Conservation (phyloP, 805 yeast genomes). For the Candida pseudofarinosa region DNA sequence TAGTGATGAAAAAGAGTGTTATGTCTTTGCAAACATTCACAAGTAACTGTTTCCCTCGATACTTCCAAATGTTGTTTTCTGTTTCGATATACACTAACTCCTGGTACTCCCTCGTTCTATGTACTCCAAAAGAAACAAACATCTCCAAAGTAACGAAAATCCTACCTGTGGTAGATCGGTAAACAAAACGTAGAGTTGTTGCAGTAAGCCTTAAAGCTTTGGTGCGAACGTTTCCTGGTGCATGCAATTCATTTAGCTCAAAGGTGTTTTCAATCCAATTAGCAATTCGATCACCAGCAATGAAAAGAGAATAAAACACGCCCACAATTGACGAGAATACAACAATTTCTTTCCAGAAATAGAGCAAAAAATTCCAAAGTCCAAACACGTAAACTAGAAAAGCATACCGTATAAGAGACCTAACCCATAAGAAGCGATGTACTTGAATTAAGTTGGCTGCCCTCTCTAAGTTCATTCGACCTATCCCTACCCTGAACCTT, state of each 20-base stretch:
- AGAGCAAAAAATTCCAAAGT: conserved; percentile 2
- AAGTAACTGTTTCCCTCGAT: conserved; percentile 6
- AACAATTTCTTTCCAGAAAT: conserved; percentile 5
- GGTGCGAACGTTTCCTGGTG: background rate
- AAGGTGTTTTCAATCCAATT: conserved; percentile 8
- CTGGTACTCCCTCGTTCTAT: conserved; percentile 22
- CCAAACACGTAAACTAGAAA: conserved; percentile 10
- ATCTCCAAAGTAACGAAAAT: conserved; percentile 8
- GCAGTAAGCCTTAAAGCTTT: background rate
- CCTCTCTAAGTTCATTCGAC: background rate
- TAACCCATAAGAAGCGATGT: background rate
- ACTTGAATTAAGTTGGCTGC: conserved; percentile 1
- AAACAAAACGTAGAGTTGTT: conserved; percentile 13
- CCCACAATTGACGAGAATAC: background rate
- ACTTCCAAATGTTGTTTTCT: conserved; percentile 3
- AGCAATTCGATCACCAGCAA: conserved; percentile 10
- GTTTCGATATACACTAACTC: conserved; percentile 8
- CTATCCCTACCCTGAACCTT: background rate
- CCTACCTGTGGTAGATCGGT: conserved; percentile 20
- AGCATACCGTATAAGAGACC: conserved; percentile 3
- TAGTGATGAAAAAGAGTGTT: conserved; percentile 12
- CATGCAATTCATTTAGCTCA: background rate
- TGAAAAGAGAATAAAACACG: conserved; percentile 7
- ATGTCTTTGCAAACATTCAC: conserved; percentile 17
- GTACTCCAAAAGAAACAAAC: conserved; percentile 11